Evolutionary conservation across 2,329 filamentous ascomycete species (phyloP).

Genomic region (Ophiosphaerella herpotricha): DNA sequence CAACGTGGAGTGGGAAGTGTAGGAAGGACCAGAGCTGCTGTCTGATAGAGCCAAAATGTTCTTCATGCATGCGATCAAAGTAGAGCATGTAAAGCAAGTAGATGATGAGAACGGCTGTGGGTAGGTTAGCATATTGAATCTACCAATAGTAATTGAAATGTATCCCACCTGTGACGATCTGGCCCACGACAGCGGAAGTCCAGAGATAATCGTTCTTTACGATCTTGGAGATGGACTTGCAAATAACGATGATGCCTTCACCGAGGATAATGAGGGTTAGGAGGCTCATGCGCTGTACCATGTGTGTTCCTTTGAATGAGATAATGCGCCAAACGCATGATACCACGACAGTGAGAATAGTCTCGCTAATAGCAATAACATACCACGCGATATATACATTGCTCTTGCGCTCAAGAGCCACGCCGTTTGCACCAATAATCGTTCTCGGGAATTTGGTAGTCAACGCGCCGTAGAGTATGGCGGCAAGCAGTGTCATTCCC

Average conservation of each 20-base stretch:
- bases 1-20: slow-evolving; percentile 40
- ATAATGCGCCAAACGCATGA: slow-evolving; percentile 40
- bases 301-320: slow-evolving; percentile 46
- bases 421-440: slow-evolving; percentile 2
- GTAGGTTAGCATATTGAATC: not conserved
- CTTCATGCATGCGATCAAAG: slow-evolving; percentile 38
- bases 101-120: slow-evolving; percentile 35
- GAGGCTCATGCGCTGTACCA: slow-evolving; percentile 45
- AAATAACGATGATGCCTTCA: slow-evolving; percentile 46
- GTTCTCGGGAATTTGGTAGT: slow-evolving; percentile 32
- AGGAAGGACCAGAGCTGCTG: slow-evolving; percentile 40
- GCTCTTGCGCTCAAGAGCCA: slow-evolving; percentile 14
- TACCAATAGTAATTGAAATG: not conserved
- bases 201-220: slow-evolving; percentile 39
- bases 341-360: slow-evolving; percentile 34
- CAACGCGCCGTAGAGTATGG: slow-evolving; percentile 40
- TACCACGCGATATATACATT: slow-evolving; percentile 60
- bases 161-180: slow-evolving; percentile 30
- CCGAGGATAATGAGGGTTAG: slow-evolving; percentile 47
- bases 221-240: slow-evolving; percentile 41
- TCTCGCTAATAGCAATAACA: slow-evolving; percentile 43
- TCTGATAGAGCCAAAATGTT: slow-evolving; percentile 40
- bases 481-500: slow-evolving; percentile 38
- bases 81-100: slow-evolving; percentile 44
- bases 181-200: slow-evolving; percentile 33